Evolutionary conservation across 1,284 basidiomycete species (phyloP).

Genomic region (Ustilago nuda): DNA sequence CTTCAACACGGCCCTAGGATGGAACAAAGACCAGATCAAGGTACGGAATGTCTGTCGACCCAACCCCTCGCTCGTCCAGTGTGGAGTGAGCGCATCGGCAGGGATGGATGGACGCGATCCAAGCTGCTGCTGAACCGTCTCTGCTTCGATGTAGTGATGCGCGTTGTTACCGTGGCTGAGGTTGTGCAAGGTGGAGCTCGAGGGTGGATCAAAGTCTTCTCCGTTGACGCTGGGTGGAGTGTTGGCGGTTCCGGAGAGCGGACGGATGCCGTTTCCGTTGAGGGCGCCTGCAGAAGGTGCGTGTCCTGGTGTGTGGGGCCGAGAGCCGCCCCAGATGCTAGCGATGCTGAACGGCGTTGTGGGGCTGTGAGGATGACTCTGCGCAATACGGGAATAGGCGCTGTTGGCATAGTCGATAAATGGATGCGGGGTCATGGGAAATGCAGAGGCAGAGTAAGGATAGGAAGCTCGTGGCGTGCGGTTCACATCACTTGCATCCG

Average conservation of each 20-base stretch:
- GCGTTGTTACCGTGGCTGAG: constrained; percentile 27
- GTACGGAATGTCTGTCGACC: constrained; percentile 58
- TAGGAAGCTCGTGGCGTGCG: constrained; percentile 43
- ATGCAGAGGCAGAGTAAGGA: constrained; percentile 30
- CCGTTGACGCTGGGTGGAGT: constrained; percentile 61
- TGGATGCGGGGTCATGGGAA: constrained; percentile 63
- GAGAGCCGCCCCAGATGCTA: constrained; percentile 54
- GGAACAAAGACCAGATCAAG: constrained; percentile 61
- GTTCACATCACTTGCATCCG: constrained; percentile 35
- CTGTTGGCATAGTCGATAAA: constrained; percentile 62
- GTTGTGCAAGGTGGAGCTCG: constrained; percentile 14
- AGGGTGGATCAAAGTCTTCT: constrained; percentile 43
- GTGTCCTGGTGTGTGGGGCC: constrained; percentile 60
- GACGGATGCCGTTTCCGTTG: constrained; percentile 33
- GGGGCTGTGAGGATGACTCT: constrained; percentile 52
- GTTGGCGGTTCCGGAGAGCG: constrained; percentile 36
- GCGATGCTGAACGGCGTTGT: constrained; percentile 58
- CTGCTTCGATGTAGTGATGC: constrained; percentile 47
- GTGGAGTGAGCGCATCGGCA: constrained; percentile 58
- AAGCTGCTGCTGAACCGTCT: constrained; percentile 40
- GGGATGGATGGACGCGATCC: constrained; percentile 56
- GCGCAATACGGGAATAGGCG: constrained; percentile 39
- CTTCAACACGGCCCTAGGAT: constrained; percentile 58
- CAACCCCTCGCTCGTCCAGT: constrained; percentile 64
- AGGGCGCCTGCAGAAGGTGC: background rate